Evolutionary conservation across 257 asterid species (phyloP).

Genomic region (Capsicum baccatum): DNA sequence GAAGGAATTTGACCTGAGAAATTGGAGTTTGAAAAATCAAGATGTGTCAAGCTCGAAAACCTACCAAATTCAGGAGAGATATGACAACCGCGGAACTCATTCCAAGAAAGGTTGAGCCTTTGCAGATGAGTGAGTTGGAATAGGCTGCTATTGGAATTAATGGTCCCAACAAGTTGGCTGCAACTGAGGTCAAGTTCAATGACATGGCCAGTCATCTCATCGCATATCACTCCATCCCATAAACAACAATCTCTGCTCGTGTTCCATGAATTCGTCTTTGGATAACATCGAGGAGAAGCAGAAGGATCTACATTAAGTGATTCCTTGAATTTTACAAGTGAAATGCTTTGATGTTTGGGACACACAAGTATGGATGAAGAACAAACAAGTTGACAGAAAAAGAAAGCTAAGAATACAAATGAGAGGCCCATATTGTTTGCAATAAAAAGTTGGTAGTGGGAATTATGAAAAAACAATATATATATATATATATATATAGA

Average conservation of each 20-base stretch:
- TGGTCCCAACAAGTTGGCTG: slow-evolving; percentile 26
- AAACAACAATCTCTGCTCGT: slow-evolving; percentile 31
- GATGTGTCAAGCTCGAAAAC: slow-evolving; percentile 14
- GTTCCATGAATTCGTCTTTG: slow-evolving; percentile 29
- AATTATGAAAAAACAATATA: not conserved
- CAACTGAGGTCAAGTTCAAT: slow-evolving; percentile 36
- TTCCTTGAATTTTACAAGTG: not conserved
- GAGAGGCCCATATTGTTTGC: not conserved
- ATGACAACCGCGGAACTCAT: slow-evolving; percentile 23
- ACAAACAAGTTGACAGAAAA: slow-evolving; percentile 6
- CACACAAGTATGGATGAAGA: slow-evolving; percentile 23
- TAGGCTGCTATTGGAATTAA: slow-evolving; percentile 9
- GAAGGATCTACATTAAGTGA: not conserved
- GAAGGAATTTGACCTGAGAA: slow-evolving; percentile 37
- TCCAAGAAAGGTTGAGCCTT: slow-evolving; percentile 30
- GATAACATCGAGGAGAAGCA: not conserved
- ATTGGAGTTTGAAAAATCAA: slow-evolving; percentile 29
- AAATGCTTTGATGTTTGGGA: not conserved
- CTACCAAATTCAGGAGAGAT: slow-evolving; percentile 18
- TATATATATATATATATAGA: not conserved
- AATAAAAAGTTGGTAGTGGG: not conserved
- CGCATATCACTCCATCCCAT: slow-evolving; percentile 40
- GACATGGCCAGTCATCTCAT: slow-evolving; percentile 27
- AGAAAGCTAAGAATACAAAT: not conserved
- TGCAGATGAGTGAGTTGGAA: slow-evolving; percentile 23